These are phyloP conservation scores for Aureobasidium leucospermi DNA, from an alignment of 2,329 filamentous ascomycete species.

Conservation along the genomic window DNA sequence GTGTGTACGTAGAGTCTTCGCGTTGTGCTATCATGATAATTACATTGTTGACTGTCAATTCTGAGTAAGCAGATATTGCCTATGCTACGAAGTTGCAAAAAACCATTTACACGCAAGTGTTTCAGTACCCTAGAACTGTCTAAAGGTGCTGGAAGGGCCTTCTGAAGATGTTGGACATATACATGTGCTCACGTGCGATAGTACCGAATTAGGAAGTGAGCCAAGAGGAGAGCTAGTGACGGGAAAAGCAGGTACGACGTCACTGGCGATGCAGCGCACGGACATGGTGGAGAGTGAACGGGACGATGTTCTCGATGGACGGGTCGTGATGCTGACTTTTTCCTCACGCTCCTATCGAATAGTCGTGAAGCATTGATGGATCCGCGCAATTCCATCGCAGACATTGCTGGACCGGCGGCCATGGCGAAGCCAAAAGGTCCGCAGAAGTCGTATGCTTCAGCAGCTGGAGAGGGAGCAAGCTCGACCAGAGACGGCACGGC, in stretches of 20 bases:
- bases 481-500: constrained; percentile 1
- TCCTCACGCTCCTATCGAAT: background rate
- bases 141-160: too few relatives aligned
- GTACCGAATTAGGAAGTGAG: background rate
- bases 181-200: background rate
- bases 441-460: background rate
- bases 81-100: too few relatives aligned
- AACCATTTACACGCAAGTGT: too few relatives aligned
- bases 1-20: too few relatives aligned
- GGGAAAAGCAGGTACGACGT: background rate
- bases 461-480: background rate
- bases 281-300: background rate
- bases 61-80: too few relatives aligned
- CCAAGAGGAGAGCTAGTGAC: background rate
- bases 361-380: background rate
- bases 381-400: constrained; percentile 2
- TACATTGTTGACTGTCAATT: too few relatives aligned
- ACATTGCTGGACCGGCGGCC: background rate
- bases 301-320: background rate
- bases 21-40: too few relatives aligned
- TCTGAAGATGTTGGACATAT: background rate
- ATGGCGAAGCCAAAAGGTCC: constrained; percentile 4
- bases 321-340: background rate
- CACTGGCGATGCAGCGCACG: background rate
- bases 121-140: too few relatives aligned